These are phyloP conservation scores for Suillus luteus DNA, from an alignment of 768 basidiomycete genomes.

Conservation along the genomic window DNA sequence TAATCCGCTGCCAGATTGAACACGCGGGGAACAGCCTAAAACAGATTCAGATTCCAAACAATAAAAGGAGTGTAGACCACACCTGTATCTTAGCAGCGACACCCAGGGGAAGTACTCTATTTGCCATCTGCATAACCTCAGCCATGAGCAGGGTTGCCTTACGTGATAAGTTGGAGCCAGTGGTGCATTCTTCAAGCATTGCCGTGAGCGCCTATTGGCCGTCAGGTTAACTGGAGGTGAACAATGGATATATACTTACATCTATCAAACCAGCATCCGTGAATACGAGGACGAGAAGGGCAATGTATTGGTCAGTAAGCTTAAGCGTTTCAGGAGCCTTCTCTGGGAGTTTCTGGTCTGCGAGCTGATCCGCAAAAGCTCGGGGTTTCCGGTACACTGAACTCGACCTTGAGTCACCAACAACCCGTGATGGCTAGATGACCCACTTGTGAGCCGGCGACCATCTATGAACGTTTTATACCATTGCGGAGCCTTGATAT, in stretches of 20 bases:
- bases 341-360: slow-evolving; percentile 46
- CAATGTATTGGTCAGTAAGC: slow-evolving; percentile 91
- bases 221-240: background rate
- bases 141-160: slow-evolving; percentile 92
- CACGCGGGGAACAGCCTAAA: slow-evolving; percentile 77
- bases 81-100: slow-evolving; percentile 88
- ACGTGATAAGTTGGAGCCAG: slow-evolving; percentile 71
- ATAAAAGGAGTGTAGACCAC: slow-evolving; percentile 14
- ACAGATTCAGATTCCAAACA: slow-evolving; percentile 10
- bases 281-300: slow-evolving; percentile 80
- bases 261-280: slow-evolving; percentile 87
- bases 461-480: slow-evolving; percentile 91
- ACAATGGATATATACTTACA: slow-evolving; percentile 44
- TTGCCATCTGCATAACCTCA: slow-evolving; percentile 87
- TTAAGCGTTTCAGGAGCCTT: slow-evolving; percentile 61
- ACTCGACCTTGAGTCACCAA: slow-evolving; percentile 3
- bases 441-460: slow-evolving; percentile 80
- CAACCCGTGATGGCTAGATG: slow-evolving; percentile 3
- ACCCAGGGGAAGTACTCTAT: slow-evolving; percentile 79
- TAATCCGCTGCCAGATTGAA: slow-evolving; percentile 87
- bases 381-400: slow-evolving; percentile 68
- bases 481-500: slow-evolving; percentile 92
- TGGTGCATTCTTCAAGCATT: slow-evolving; percentile 81
- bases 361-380: slow-evolving; percentile 32
- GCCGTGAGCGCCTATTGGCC: slow-evolving; percentile 69